These are phyloP conservation scores for Xylaria digitata DNA, from an alignment of 2,329 filamentous ascomycete species.

Conservation along the genomic window DNA sequence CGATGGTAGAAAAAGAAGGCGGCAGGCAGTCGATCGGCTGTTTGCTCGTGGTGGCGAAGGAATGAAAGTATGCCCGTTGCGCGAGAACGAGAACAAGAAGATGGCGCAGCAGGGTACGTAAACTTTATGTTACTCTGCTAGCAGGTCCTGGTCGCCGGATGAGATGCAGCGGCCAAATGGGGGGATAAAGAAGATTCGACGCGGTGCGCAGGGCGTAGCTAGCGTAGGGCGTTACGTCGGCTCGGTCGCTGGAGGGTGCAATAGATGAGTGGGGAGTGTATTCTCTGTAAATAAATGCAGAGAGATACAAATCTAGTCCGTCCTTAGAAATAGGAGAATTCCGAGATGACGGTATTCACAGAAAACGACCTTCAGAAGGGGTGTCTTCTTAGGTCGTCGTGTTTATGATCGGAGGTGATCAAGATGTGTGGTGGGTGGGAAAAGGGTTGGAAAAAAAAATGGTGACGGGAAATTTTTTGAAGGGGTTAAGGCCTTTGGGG, in stretches of 20 bases:
- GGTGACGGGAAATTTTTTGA: conserved; percentile 47
- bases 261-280: conserved; percentile 42
- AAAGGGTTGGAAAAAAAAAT: conserved; percentile 46
- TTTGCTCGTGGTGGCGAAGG: conserved; percentile 39
- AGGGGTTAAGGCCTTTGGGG: conserved; percentile 39
- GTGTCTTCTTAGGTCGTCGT: conserved; percentile 44
- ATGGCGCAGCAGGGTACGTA: conserved; percentile 18
- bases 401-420: conserved; percentile 47
- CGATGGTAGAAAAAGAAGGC: conserved; percentile 36
- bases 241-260: conserved; percentile 39
- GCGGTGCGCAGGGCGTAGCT: conserved; percentile 13
- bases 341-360: conserved; percentile 36
- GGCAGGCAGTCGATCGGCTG: conserved; percentile 35
- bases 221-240: conserved; percentile 33
- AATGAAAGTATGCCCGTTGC: conserved; percentile 39
- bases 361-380: conserved; percentile 46
- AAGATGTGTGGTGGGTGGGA: conserved; percentile 41
- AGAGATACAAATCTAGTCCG: conserved; percentile 44
- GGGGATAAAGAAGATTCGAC: conserved; percentile 31
- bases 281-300: conserved; percentile 48
- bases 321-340: conserved; percentile 40
- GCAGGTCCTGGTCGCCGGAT: conserved; percentile 32
- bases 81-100: conserved; percentile 41
- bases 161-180: conserved; percentile 22
- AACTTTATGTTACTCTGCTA: conserved; percentile 23